Conservation (phyloP, 305 asterid genomes). For the Petunia hybrid region DNA sequence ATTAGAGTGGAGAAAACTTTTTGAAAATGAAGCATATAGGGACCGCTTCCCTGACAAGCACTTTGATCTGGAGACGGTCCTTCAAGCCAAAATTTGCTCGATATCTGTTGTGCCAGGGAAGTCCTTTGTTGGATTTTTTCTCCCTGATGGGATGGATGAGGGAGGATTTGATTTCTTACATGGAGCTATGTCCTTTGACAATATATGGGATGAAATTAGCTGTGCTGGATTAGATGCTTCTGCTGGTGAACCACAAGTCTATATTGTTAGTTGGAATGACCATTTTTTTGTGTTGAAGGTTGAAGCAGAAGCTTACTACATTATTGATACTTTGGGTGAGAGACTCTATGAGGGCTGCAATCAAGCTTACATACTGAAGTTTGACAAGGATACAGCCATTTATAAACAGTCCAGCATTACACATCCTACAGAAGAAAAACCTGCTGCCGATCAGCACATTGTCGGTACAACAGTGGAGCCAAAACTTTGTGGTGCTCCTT, state of each 20-base stretch:
- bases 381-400: conserved; percentile 65
- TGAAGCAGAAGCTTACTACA: conserved; percentile 77
- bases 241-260: conserved; percentile 57
- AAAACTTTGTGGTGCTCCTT: conserved; percentile 36
- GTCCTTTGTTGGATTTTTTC: conserved; percentile 92
- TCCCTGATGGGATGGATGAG: conserved; percentile 72
- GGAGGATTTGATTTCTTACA: conserved; percentile 82
- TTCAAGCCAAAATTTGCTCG: conserved; percentile 74
- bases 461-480: conserved; percentile 39
- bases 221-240: conserved; percentile 39
- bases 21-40: conserved; percentile 66
- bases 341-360: conserved; percentile 90
- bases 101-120: conserved; percentile 71
- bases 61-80: conserved; percentile 93
- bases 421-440: conserved; percentile 55
- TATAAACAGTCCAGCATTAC: conserved; percentile 48
- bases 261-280: conserved; percentile 95
- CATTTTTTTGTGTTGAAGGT: conserved; percentile 93
- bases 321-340: conserved; percentile 94
- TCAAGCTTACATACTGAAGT: conserved; percentile 92
- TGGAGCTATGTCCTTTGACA: conserved; percentile 96
- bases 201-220: conserved; percentile 93
- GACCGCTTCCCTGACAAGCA: conserved; percentile 89
- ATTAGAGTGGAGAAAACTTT: conserved; percentile 93
- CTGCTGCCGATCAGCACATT: conserved; percentile 39